phyloP scores from a whole-genome alignment of 768 basidiomycete species.

The Boletus speciosus region DNA sequence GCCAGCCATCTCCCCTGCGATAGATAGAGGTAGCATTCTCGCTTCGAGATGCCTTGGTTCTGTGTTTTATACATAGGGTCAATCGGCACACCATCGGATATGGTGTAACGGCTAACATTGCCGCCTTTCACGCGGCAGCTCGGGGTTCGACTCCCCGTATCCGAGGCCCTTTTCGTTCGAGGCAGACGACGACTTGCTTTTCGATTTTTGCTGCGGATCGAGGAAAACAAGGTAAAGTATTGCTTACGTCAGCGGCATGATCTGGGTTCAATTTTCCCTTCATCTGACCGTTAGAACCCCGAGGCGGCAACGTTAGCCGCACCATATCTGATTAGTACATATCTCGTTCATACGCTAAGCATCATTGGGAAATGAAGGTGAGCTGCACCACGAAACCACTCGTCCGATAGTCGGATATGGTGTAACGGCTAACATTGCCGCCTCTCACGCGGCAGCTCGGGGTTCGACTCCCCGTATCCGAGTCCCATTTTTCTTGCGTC shows the following conservation, averaged over 20 bases:
- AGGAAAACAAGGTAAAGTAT: not conserved
- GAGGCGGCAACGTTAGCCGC: too few relatives aligned
- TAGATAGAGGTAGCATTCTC: too few relatives aligned
- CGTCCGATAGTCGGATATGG: slow-evolving; percentile 42
- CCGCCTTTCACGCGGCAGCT: slow-evolving; percentile 56
- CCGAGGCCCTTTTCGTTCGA: slow-evolving; percentile 16
- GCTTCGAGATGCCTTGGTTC: too few relatives aligned
- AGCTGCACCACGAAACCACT: too few relatives aligned
- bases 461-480: slow-evolving; percentile 35
- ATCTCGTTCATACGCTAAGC: too few relatives aligned
- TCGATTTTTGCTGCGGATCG: too few relatives aligned
- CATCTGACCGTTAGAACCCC: not conserved
- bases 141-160: slow-evolving; percentile 37
- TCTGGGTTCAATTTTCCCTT: too few relatives aligned
- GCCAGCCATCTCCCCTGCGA: not conserved
- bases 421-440: slow-evolving; percentile 69
- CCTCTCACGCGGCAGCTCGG: slow-evolving; percentile 52
- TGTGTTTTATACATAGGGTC: not conserved
- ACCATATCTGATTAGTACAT: too few relatives aligned
- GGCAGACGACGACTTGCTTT: not conserved
- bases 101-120: slow-evolving; percentile 69
- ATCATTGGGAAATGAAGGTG: too few relatives aligned
- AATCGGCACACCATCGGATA: slow-evolving; percentile 33
- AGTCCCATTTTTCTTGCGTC: slow-evolving; percentile 4
- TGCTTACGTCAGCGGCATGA: not conserved